Conservation (phyloP, 768 basidiomycete species). For the Lyophyllum semitale region DNA sequence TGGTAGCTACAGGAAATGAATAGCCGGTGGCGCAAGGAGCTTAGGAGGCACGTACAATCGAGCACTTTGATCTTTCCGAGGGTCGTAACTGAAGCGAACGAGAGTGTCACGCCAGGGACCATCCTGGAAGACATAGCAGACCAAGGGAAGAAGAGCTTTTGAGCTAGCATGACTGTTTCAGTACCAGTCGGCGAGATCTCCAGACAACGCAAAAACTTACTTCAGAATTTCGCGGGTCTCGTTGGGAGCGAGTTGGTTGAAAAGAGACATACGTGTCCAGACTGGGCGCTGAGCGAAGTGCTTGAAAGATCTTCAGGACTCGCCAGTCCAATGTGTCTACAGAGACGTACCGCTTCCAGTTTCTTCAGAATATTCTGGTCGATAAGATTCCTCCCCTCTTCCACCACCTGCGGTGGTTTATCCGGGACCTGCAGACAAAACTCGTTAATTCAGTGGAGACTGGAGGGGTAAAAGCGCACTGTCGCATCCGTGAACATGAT, state of each 20-base stretch:
- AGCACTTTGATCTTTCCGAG: conserved; percentile 69
- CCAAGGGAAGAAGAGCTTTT: conserved; percentile 76
- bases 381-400: conserved; percentile 56
- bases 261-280: conserved; percentile 86
- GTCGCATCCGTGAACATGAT: conserved; percentile 65
- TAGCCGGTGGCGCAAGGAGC: conserved; percentile 1
- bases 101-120: conserved; percentile 94
- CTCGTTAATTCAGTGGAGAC: background rate
- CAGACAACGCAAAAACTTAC: conserved; percentile 43
- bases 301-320: conserved; percentile 37
- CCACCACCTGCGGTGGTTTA: conserved; percentile 60
- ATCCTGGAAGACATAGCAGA: conserved; percentile 88
- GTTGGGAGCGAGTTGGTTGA: conserved; percentile 73
- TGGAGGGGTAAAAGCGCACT: conserved; percentile 33
- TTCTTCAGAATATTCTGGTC: conserved; percentile 56
- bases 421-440: conserved; percentile 55
- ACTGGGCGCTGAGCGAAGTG: conserved; percentile 75
- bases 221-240: conserved; percentile 77
- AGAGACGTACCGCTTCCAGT: conserved; percentile 49
- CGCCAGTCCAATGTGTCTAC: background rate
- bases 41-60: conserved; percentile 63
- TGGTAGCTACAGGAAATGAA: conserved; percentile 68
- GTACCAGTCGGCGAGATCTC: background rate
- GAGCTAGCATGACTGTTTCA: conserved; percentile 49
- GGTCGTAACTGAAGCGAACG: conserved; percentile 88